Base-by-base conservation (phyloP, 805 yeast species). In the Lipomyces yamadae region DNA sequence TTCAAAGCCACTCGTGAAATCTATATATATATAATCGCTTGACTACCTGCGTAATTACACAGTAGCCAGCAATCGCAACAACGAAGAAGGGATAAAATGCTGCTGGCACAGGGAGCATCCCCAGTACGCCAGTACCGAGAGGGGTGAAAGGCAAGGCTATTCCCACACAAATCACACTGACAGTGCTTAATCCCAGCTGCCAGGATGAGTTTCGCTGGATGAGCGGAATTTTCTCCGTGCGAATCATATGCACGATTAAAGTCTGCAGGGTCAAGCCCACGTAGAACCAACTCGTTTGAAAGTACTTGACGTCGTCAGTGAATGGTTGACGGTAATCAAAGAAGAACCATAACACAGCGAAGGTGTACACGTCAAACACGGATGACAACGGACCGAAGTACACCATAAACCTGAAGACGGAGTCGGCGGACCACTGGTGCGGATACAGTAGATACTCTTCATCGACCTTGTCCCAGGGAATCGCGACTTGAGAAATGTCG, bases 401-500 rank as follows among this genome's bases (percentile, higher is more conserved):
- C 18, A 68, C n/a, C 71, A 68, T 68, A 15, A 68, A 68, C 64
- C 59, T 63, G 63, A 68, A 67, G 42, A 68, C 67, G 57, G 68
- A 63, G 50, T 68, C 70, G 7, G 71, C 71, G n/a, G 67, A 45
- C 71, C 71, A 68, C 53, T 63, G 67, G 32, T 68, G 71, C 4
- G 71, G 71, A 48, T 62, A 52, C 50, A 60, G 33, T 61, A 68
- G 45, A 52, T 63, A 68, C 64, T 68, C 71, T 10, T 54, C 61
- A 37, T 68, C 71, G n/a, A 68, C 71, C 54, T 66, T 61, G 53
- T 68, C 71, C 71, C 71, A 68, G 3, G 71, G 71, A 59, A 68
- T 68, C 7, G 71, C 71, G 61, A 68, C 67, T 64, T 68, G 71
- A 7, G 71, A 68, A 8, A 67, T 62, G 52, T 68, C 71, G 58